Percentiles rank a stretch among this genome's conserved stretches.
These are phyloP conservation scores for Coccomyxa subellipsoidea DNA, from an alignment of 163 green algal species.

Conservation along the genomic window DNA sequence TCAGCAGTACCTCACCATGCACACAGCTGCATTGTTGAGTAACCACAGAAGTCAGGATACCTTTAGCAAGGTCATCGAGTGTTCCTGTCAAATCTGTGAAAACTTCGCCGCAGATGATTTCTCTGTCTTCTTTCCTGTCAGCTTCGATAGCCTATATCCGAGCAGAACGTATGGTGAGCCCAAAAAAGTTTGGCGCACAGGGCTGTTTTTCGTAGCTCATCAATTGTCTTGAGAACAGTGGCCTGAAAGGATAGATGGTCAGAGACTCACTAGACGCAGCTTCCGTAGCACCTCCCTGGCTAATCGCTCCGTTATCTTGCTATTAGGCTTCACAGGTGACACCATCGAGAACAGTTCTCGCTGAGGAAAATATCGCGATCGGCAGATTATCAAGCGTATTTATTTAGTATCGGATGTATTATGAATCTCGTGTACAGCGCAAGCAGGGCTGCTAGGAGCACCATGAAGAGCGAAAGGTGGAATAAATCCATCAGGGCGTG, in stretches of 20 bases:
- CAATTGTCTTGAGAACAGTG: background rate
- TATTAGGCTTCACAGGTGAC: background rate
- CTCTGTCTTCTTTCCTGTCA: conserved; percentile 72
- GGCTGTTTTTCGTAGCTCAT: background rate
- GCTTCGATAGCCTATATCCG: conserved; percentile 23
- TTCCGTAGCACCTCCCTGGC: conserved; percentile 57
- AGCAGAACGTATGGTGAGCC: no score
- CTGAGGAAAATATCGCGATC: background rate
- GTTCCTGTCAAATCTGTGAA: conserved; percentile 81
- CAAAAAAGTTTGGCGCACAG: background rate
- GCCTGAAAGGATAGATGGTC: background rate
- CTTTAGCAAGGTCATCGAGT: conserved; percentile 55
- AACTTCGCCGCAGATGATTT: conserved; percentile 79
- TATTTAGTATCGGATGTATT: background rate
- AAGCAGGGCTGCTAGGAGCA: background rate
- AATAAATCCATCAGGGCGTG: background rate
- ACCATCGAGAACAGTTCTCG: background rate
- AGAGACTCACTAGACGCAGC: conserved; percentile 53
- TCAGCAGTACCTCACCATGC: background rate
- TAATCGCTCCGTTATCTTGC: conserved; percentile 16
- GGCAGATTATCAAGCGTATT: background rate
- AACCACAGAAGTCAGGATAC: conserved; percentile 8
- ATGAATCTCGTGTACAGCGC: background rate
- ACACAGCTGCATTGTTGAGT: background rate
- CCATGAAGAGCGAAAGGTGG: background rate